phyloP scores from a whole-genome alignment of 768 basidiomycete genomes.

The Clathrus columnatus region DNA sequence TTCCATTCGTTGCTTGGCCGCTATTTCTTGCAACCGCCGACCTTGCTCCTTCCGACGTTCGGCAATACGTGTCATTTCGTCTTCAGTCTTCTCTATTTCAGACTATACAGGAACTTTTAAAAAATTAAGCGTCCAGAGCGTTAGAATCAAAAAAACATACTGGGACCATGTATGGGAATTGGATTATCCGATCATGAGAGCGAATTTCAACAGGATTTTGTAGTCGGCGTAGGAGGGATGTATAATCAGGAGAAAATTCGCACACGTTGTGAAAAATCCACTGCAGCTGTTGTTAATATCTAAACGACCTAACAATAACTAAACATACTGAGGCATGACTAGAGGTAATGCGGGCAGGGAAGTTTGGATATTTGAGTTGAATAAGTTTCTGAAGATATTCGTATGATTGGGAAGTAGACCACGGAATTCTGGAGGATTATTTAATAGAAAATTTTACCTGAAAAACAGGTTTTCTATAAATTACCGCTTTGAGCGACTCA shows the following conservation, averaged over 20 bases:
- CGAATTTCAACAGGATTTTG: conserved; percentile 58
- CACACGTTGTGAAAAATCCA: conserved; percentile 89
- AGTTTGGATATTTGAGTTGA: conserved; percentile 91
- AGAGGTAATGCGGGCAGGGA: conserved; percentile 75
- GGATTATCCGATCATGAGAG: conserved; percentile 61
- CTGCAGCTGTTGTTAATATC: conserved; percentile 30
- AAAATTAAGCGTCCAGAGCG: background rate
- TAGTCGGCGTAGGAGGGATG: conserved; percentile 54
- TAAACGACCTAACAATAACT: background rate
- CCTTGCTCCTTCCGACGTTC: conserved; percentile 85
- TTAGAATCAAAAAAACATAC: conserved; percentile 18
- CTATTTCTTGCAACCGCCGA: conserved; percentile 81
- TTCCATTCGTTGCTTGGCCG: conserved; percentile 74
- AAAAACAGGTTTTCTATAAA: conserved; percentile 11
- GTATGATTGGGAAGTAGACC: conserved; percentile 84
- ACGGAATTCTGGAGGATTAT: conserved; percentile 69
- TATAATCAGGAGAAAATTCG: conserved; percentile 74
- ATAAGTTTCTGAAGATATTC: conserved; percentile 91
- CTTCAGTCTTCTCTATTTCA: conserved; percentile 81
- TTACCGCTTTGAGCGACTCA: conserved; percentile 83
- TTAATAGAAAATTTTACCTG: conserved; percentile 3
- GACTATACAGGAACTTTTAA: conserved; percentile 19
- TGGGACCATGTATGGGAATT: conserved; percentile 68
- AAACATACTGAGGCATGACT: conserved; percentile 64
- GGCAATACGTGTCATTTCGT: conserved; percentile 68